Evolutionary conservation across 768 basidiomycete species (phyloP).

Genomic region (Termitomyces sp.): DNA sequence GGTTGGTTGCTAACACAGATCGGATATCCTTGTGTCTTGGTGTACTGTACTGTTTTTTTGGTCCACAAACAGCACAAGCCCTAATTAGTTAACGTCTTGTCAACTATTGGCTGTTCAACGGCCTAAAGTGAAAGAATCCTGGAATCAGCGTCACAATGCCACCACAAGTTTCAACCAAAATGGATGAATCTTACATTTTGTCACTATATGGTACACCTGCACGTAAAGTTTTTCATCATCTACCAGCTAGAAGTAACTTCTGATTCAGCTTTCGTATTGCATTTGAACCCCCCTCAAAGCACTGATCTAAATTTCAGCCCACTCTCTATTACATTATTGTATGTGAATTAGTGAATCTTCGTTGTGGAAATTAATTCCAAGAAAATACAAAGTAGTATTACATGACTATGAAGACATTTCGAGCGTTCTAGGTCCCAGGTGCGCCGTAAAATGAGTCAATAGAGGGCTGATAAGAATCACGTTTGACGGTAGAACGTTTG

Average conservation of each 20-base stretch:
- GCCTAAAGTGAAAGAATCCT: not conserved
- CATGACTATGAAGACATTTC: not conserved
- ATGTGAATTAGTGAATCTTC: not conserved
- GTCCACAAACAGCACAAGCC: not conserved
- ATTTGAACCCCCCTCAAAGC: not conserved
- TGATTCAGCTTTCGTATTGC: not conserved
- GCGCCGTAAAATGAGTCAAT: conserved; percentile 39
- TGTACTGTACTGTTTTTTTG: not conserved
- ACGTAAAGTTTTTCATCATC: not conserved
- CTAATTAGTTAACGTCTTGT: not conserved
- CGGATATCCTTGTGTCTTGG: not conserved
- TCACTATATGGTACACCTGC: not conserved
- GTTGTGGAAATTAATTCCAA: not conserved
- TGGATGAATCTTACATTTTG: not conserved
- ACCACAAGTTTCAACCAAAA: not conserved
- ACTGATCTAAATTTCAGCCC: not conserved
- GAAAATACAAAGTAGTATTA: not conserved
- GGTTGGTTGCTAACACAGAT: not conserved
- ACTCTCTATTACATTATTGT: not conserved
- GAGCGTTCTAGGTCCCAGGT: not conserved
- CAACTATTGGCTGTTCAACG: not conserved
- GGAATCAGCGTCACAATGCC: not conserved
- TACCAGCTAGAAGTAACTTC: not conserved
- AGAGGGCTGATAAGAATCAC: conserved; percentile 27
- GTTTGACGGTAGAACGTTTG: conserved; percentile 4